Percentiles rank a stretch among this genome's conserved stretches.
These are phyloP conservation scores for Mrakia hoshinonis DNA, from an alignment of 768 basidiomycete species.

Conservation along the genomic window DNA sequence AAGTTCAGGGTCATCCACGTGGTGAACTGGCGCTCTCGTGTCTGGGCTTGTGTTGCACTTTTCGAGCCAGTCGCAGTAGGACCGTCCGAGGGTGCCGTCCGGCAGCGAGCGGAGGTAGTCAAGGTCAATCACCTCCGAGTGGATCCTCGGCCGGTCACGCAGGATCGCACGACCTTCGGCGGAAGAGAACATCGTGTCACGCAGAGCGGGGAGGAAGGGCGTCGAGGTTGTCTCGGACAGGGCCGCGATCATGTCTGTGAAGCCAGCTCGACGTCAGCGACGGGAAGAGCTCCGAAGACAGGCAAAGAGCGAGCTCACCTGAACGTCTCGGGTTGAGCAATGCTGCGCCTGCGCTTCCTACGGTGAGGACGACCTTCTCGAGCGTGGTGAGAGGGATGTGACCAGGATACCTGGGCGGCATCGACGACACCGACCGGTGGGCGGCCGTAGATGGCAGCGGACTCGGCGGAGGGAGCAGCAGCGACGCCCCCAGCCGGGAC, in stretches of 20 bases:
- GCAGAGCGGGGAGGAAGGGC: conserved; percentile 61
- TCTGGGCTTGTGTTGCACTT: conserved; percentile 84
- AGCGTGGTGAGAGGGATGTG: conserved; percentile 62
- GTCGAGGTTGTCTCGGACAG: conserved; percentile 88
- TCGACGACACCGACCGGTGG: background rate
- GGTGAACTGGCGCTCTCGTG: conserved; percentile 83
- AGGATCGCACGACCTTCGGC: conserved; percentile 77
- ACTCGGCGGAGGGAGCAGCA: background rate
- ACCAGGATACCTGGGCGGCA: conserved; percentile 28
- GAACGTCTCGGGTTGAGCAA: conserved; percentile 71
- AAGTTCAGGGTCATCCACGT: conserved; percentile 86
- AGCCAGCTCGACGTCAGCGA: conserved; percentile 18
- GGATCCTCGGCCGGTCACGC: conserved; percentile 72
- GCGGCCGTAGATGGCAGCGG: background rate
- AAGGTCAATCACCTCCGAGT: conserved; percentile 66
- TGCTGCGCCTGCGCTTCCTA: conserved; percentile 75
- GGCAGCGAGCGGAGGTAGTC: conserved; percentile 55
- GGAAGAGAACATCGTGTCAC: conserved; percentile 66
- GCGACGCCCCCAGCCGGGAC: background rate
- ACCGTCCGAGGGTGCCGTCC: conserved; percentile 72
- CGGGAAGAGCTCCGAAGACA: background rate
- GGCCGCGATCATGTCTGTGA: conserved; percentile 84
- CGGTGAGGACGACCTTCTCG: conserved; percentile 74
- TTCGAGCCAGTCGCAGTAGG: conserved; percentile 84
- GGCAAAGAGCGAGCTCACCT: conserved; percentile 49